Evolutionary conservation across 2,329 filamentous ascomycete species (phyloP).

Genomic region (Phyllosticta citribraziliensis): DNA sequence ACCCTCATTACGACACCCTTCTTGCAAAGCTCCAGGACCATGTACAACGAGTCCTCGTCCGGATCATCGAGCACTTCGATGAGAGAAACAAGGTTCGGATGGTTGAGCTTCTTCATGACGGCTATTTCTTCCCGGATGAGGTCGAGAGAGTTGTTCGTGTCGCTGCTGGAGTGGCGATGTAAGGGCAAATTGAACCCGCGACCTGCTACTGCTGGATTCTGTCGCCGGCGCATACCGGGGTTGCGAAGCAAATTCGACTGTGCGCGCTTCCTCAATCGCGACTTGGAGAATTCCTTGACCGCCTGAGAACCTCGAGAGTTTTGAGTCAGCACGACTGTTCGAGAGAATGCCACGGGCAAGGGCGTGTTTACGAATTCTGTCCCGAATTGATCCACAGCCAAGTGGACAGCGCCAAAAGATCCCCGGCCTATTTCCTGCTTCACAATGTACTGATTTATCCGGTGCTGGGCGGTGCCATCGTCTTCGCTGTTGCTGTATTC

Average conservation of each 20-base stretch:
- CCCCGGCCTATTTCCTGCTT: slow-evolving; percentile 93
- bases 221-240: slow-evolving; percentile 44
- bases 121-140: slow-evolving; percentile 94
- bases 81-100: slow-evolving; percentile 84
- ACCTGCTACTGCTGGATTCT: slow-evolving; percentile 41
- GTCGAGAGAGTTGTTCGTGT: slow-evolving; percentile 62
- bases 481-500: slow-evolving; percentile 77
- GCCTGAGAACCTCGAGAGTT: slow-evolving; percentile 48
- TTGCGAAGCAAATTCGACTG: slow-evolving; percentile 77
- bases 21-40: slow-evolving; percentile 98
- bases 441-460: slow-evolving; percentile 92
- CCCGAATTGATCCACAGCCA: slow-evolving; percentile 82
- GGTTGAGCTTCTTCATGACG: slow-evolving; percentile 97
- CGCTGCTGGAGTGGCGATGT: slow-evolving; percentile 48
- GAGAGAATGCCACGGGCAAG: neutral
- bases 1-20: slow-evolving; percentile 97
- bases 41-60: slow-evolving; percentile 90
- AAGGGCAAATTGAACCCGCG: slow-evolving; percentile 54
- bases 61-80: slow-evolving; percentile 95
- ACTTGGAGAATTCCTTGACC: slow-evolving; percentile 95
- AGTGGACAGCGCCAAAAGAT: slow-evolving; percentile 87
- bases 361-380: slow-evolving; percentile 69
- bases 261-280: slow-evolving; percentile 75
- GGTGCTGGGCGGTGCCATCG: slow-evolving; percentile 71
- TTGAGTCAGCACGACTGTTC: neutral